phyloP scores from a whole-genome alignment of 192 early-diverging fungal species.

The Entomortierella chlamydospora region DNA sequence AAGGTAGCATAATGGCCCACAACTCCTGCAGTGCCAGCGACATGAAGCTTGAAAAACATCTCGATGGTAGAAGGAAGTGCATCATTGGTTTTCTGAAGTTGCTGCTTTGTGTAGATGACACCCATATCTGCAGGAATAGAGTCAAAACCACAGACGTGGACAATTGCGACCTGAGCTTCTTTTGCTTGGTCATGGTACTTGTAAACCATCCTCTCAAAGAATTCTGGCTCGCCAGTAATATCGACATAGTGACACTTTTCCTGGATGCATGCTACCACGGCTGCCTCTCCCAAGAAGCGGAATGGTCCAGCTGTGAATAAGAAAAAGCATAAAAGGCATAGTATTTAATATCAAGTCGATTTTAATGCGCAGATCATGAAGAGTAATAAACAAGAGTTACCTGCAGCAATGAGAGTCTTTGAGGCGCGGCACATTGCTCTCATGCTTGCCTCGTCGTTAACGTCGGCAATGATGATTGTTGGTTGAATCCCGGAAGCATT shows the following conservation, averaged over 20 bases:
- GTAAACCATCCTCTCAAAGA: slow-evolving; percentile 71
- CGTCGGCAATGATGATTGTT: slow-evolving; percentile 60
- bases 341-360: too few relatives aligned
- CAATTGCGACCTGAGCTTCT: slow-evolving; percentile 62
- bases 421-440: slow-evolving; percentile 43
- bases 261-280: slow-evolving; percentile 69
- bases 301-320: slow-evolving; percentile 64
- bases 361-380: too few relatives aligned
- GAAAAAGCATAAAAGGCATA: slow-evolving; percentile 8
- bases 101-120: slow-evolving; percentile 66
- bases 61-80: slow-evolving; percentile 66
- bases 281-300: slow-evolving; percentile 73
- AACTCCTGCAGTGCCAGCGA: slow-evolving; percentile 61
- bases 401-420: slow-evolving; percentile 44
- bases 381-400: too few relatives aligned
- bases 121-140: slow-evolving; percentile 77
- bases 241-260: slow-evolving; percentile 68
- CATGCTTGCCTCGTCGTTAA: slow-evolving; percentile 49
- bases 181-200: slow-evolving; percentile 64
- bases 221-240: slow-evolving; percentile 73
- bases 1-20: slow-evolving; percentile 72
- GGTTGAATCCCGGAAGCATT: slow-evolving; percentile 26
- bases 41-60: slow-evolving; percentile 66
- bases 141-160: slow-evolving; percentile 65
- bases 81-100: slow-evolving; percentile 46